Conservation (phyloP, 2,329 filamentous ascomycete species). For the Penicillium occitanis region DNA sequence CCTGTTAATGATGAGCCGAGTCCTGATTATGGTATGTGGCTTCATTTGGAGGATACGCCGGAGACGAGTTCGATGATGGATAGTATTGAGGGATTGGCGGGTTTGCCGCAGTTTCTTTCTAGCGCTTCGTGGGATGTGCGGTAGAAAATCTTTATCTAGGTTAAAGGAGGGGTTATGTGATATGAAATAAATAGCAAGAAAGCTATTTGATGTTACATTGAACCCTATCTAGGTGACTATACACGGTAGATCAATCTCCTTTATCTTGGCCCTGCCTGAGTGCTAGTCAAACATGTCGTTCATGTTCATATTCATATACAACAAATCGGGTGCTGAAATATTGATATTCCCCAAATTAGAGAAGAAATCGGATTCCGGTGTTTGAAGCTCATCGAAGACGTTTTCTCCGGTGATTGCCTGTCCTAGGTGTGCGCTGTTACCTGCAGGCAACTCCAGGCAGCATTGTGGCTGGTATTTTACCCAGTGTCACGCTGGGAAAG, state of each 20-base stretch:
- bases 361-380: too few relatives aligned
- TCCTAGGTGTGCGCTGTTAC: too few relatives aligned
- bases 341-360: background rate
- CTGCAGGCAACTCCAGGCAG: too few relatives aligned
- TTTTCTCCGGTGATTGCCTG: too few relatives aligned
- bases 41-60: background rate
- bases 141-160: background rate
- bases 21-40: background rate
- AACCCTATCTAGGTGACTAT: background rate
- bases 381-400: too few relatives aligned
- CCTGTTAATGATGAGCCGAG: background rate
- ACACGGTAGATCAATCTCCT: background rate
- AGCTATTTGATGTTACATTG: background rate
- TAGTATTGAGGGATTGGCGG: slow-evolving; percentile 3
- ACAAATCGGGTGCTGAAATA: background rate
- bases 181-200: background rate
- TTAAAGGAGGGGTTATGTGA: background rate
- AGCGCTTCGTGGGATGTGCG: background rate
- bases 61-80: background rate
- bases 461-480: too few relatives aligned
- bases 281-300: background rate
- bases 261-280: background rate
- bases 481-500: too few relatives aligned
- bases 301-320: background rate
- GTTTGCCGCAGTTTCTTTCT: background rate